Percentiles rank a stretch among this genome's conserved stretches.
Conservation (phyloP, 768 basidiomycete species). For the Naganishia friedmannii region DNA sequence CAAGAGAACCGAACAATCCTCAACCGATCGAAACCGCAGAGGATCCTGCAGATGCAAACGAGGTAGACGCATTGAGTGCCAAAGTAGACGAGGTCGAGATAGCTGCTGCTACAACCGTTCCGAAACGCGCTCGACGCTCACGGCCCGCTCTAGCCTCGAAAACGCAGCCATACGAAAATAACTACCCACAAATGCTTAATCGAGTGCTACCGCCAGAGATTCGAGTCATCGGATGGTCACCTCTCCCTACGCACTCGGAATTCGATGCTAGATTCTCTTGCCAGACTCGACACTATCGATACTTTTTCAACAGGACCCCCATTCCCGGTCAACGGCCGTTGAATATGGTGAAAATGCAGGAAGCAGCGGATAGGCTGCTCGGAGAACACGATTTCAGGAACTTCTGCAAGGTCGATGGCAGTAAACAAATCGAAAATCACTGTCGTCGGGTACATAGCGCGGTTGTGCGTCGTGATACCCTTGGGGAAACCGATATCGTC, state of each 20-base stretch:
- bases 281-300: conserved; percentile 88
- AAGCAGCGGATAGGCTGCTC: conserved; percentile 67
- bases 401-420: conserved; percentile 85
- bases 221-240: conserved; percentile 89
- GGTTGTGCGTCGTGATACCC: conserved; percentile 16
- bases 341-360: conserved; percentile 70
- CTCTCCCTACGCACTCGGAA: conserved; percentile 58
- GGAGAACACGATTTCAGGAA: conserved; percentile 96
- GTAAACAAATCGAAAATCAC: conserved; percentile 84
- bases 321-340: conserved; percentile 55
- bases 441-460: conserved; percentile 66
- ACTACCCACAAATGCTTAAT: conserved; percentile 78
- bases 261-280: conserved; percentile 92
- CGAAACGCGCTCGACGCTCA: conserved; percentile 6
- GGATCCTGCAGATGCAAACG: background rate
- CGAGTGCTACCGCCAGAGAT: conserved; percentile 83
- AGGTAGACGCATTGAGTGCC: no score
- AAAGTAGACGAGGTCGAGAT: background rate
- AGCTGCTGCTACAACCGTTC: background rate
- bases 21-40: background rate
- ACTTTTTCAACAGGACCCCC: conserved; percentile 71
- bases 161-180: conserved; percentile 59
- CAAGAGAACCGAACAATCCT: conserved; percentile 21
- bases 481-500: conserved; percentile 5
- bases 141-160: background rate